Base-by-base conservation (phyloP, 768 basidiomycete genomes). In the Collybia mongolica region DNA sequence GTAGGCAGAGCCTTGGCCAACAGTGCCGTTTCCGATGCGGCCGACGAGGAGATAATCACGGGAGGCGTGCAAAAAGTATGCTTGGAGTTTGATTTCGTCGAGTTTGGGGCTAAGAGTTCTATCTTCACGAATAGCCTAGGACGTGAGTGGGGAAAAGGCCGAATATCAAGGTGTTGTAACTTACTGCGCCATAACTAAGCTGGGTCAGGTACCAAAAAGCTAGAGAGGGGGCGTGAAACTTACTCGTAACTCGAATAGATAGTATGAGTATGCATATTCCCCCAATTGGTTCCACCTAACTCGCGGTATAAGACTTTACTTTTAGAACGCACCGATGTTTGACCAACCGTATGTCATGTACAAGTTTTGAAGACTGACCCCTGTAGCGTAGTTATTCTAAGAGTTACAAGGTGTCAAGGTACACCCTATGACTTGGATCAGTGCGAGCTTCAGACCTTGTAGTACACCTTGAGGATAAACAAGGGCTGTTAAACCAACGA, bases 11-110 rank as follows among this genome's bases (percentile, higher is more conserved):
- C 69, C 65, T n/a, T 53, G 55, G 15, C 75, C 76, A 9, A 70
- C 67, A 39, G 69, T 74, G 17, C 76, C 78, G 51, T 82, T 74
- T 1, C 83, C 83, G 15, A 85, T 71, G 60, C 79, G 71, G 44
- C 84, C 77, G 2, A 86, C 88, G 60, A 84, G 78, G 54, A 79
- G 73, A 60, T 88, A 84, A 48, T 82, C 80, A 0, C 79, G 79
- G 3, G 83, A 81, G 24, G 81, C 81, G 38, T 86, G 80, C 11
- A 88, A 68, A 69, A 88, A 88, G 24, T 84, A 72, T 6, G 72
- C 76, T 56, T 88, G 76, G 19, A 79, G 74, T 60, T 87, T 88
- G 32, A 88, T 70, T 49, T 88, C 86, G 38, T 75, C 68, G 56
- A 79, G 78, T 63, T 88, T 88, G 7, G 72, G 63, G 0, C 74